phyloP scores from a whole-genome alignment of 305 asterid species.

The Stenogyne calaminthoides region DNA sequence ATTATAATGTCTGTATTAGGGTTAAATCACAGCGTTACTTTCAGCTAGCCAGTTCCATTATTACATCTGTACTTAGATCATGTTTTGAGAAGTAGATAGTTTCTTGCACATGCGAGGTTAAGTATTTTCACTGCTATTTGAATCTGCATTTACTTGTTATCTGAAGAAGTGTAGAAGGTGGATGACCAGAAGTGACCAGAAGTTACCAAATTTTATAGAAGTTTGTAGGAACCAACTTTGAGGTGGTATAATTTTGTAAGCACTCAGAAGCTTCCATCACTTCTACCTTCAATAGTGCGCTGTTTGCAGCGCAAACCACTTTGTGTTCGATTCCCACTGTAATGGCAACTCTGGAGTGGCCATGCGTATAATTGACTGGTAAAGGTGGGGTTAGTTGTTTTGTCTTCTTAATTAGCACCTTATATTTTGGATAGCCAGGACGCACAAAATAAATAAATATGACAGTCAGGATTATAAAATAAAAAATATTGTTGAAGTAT shows the following conservation, averaged over 20 bases:
- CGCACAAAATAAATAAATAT: neutral
- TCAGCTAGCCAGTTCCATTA: neutral
- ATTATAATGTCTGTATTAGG: neutral
- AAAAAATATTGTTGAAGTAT: neutral
- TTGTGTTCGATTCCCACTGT: neutral
- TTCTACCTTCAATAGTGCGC: neutral
- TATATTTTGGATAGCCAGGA: conserved; percentile 2
- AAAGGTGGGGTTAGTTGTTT: conserved; percentile 6
- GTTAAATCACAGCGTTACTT: neutral
- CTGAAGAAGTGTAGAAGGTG: neutral
- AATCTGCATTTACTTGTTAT: neutral
- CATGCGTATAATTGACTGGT: conserved; percentile 14
- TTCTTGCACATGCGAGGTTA: conserved; percentile 12
- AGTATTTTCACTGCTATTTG: neutral
- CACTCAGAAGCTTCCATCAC: conserved; percentile 2
- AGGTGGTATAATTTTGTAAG: conserved; percentile 5
- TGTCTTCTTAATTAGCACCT: conserved; percentile 6
- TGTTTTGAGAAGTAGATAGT: neutral
- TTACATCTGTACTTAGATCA: neutral
- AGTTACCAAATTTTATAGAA: conserved; percentile 1
- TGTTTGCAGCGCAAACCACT: conserved; percentile 9
- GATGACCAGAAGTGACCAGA: conserved; percentile 15
- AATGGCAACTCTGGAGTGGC: neutral
- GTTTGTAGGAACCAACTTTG: conserved; percentile 7
- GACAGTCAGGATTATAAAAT: neutral